A percentile compares a stretch with the other conserved stretches of the same genome.
These are phyloP conservation scores for Pseudogymnoascus sp. DNA, from an alignment of 2,329 filamentous ascomycete species.

Conservation along the genomic window DNA sequence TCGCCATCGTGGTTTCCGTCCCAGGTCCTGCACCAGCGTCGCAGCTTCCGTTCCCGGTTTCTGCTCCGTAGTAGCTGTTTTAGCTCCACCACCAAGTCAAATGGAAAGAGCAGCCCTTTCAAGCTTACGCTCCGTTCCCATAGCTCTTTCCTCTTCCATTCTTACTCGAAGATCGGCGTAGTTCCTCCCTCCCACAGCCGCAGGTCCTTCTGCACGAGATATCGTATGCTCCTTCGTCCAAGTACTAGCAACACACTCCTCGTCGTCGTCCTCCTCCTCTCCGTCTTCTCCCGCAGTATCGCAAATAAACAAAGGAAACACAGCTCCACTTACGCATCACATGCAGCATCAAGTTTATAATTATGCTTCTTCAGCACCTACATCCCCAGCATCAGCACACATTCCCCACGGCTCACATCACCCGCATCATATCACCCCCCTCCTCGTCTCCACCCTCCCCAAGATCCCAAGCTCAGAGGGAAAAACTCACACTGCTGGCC, in stretches of 20 bases:
- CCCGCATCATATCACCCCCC: not conserved
- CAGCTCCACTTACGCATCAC: slow-evolving; percentile 30
- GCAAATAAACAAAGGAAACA: slow-evolving; percentile 10
- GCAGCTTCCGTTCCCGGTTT: not conserved
- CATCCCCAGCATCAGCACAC: slow-evolving; percentile 6
- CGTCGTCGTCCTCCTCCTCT: not conserved
- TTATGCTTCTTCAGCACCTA: slow-evolving; percentile 29
- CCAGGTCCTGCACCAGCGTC: not conserved
- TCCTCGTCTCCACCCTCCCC: not conserved
- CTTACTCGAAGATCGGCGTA: not conserved
- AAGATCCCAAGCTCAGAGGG: not conserved
- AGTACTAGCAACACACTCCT: not conserved
- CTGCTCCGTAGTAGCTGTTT: not conserved
- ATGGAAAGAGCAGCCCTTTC: not conserved
- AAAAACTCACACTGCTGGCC: slow-evolving; percentile 20
- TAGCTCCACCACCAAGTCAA: not conserved
- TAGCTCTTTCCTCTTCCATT: not conserved
- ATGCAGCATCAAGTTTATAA: slow-evolving; percentile 31
- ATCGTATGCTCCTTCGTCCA: not conserved
- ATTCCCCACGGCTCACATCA: not conserved
- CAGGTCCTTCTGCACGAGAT: not conserved
- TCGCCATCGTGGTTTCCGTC: not conserved
- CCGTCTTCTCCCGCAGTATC: not conserved
- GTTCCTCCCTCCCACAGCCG: not conserved
- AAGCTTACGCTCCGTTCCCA: not conserved